Evolutionary conservation across 2,329 filamentous ascomycete genomes (phyloP).

Genomic region (Ceratocystis huliohia): DNA sequence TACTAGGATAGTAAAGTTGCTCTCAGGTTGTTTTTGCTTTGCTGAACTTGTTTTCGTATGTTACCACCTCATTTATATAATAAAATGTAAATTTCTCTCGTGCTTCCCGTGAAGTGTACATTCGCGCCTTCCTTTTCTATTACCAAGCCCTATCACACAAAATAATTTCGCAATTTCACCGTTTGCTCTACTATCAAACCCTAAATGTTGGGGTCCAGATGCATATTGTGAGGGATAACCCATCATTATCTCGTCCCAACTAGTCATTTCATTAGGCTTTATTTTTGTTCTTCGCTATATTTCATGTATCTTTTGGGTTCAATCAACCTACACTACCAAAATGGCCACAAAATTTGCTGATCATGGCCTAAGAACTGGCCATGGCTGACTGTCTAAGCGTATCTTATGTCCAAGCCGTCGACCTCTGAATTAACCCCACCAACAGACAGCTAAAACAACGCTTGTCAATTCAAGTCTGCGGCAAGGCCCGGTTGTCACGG

Average conservation of each 20-base stretch:
- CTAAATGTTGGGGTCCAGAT: not conserved
- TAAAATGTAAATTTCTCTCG: too few species aligned
- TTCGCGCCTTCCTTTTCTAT: too few species aligned
- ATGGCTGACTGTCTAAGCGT: not conserved
- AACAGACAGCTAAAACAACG: not conserved
- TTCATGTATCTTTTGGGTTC: not conserved
- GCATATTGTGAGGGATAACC: not conserved
- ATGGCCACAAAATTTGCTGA: not conserved
- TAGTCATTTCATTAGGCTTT: not conserved
- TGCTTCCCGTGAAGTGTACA: too few species aligned
- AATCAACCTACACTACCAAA: not conserved
- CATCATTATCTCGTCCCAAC: not conserved
- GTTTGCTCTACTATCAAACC: too few species aligned
- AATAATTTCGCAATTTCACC: too few species aligned
- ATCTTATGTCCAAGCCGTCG: not conserved
- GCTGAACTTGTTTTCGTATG: too few species aligned
- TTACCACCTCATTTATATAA: too few species aligned
- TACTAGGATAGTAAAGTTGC: too few species aligned
- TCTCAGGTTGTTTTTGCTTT: too few species aligned
- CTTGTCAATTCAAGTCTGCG: not conserved
- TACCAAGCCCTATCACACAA: too few species aligned
- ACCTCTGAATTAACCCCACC: not conserved
- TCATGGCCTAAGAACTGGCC: not conserved
- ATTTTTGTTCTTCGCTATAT: not conserved
- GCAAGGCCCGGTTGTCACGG: conserved; percentile 9